phyloP scores from a whole-genome alignment of 2,329 filamentous ascomycete species.

The Penicillium sp. region DNA sequence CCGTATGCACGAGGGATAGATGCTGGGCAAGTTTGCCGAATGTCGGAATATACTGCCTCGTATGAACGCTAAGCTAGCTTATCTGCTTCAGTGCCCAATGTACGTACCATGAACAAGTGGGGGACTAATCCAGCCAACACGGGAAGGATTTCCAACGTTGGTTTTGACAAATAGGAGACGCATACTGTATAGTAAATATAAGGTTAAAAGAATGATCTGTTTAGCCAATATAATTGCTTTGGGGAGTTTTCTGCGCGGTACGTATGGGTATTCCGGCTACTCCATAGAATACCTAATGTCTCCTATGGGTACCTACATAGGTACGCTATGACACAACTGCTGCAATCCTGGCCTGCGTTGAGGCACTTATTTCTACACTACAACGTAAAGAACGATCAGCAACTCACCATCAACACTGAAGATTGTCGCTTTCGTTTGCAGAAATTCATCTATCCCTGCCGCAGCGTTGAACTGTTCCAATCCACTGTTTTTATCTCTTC shows the following conservation, averaged over 20 bases:
- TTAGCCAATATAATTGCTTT: neutral
- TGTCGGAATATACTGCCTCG: neutral
- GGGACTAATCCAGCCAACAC: neutral
- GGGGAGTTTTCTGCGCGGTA: neutral
- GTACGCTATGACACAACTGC: no score
- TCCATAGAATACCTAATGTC: no score
- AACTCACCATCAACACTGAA: no score
- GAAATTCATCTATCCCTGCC: no score
- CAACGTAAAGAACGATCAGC: no score
- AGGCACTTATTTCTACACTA: no score
- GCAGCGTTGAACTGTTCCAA: no score
- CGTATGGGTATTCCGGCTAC: neutral
- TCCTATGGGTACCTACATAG: no score
- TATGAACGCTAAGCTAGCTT: no score
- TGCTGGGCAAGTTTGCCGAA: neutral
- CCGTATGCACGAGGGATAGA: neutral
- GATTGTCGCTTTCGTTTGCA: no score
- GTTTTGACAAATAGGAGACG: neutral
- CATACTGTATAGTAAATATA: neutral
- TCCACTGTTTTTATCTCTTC: no score
- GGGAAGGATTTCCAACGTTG: neutral
- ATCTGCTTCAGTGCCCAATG: neutral
- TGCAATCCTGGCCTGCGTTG: no score
- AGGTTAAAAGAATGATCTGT: neutral
- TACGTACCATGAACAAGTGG: neutral